A percentile compares a stretch with the other conserved stretches of the same genome.
Evolutionary conservation across 768 basidiomycete species (phyloP).

Genomic region (Leccinum longicurvipes): DNA sequence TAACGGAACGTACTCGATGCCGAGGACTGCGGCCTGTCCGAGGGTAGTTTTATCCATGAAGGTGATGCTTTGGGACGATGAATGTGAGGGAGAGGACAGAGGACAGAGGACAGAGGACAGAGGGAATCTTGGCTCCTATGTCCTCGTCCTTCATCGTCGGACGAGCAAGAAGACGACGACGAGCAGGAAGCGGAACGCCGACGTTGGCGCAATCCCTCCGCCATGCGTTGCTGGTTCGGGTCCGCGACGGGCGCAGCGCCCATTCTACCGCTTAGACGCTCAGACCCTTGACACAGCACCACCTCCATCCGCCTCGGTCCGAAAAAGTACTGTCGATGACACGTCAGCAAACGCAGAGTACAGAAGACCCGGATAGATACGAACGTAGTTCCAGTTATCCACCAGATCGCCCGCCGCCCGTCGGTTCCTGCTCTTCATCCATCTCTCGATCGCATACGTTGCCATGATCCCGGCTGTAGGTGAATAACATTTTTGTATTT

Average conservation of each 20-base stretch:
- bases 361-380: not conserved
- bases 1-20: slow-evolving; percentile 50
- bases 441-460: slow-evolving; percentile 16
- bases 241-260: slow-evolving; percentile 23
- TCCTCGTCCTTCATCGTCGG: not conserved
- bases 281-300: slow-evolving; percentile 33
- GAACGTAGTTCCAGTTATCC: slow-evolving; percentile 51
- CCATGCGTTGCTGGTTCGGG: slow-evolving; percentile 19
- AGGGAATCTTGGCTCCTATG: not conserved
- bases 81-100: not conserved
- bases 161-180: not conserved
- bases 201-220: slow-evolving; percentile 13
- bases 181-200: not conserved
- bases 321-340: slow-evolving; percentile 42
- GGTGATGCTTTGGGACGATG: slow-evolving; percentile 51
- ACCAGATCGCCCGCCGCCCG: slow-evolving; percentile 40
- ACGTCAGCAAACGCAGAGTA: not conserved
- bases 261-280: slow-evolving; percentile 27
- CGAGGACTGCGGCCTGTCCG: slow-evolving; percentile 69
- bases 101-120: too few species aligned
- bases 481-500: not conserved
- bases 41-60: slow-evolving; percentile 77
- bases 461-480: slow-evolving; percentile 17
- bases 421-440: slow-evolving; percentile 36
- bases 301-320: slow-evolving; percentile 43